These are phyloP conservation scores for Takakia lepidozioides DNA, from an alignment of 225 moss, liverwort and hornwort genomes.

Conservation along the genomic window DNA sequence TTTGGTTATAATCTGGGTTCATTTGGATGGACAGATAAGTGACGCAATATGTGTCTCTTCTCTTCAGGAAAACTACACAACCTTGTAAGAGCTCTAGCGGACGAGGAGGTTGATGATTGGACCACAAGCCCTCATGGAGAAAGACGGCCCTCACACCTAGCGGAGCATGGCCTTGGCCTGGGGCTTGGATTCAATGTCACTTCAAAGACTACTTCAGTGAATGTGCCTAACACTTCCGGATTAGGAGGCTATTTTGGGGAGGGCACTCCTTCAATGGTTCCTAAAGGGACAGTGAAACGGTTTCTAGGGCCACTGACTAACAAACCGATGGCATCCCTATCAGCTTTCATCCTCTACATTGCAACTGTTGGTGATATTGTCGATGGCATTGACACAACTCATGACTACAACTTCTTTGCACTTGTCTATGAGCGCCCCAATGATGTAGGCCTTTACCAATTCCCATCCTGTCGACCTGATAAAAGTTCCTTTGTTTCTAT, in stretches of 20 bases:
- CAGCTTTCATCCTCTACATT: constrained; percentile 95
- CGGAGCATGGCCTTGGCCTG: constrained; percentile 79
- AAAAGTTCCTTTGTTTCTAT: too few relatives aligned
- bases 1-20: neutral
- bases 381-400: constrained; percentile 97
- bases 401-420: constrained; percentile 98
- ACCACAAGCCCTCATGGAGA: constrained; percentile 43
- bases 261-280: constrained; percentile 24
- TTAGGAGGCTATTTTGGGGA: constrained; percentile 63
- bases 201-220: constrained; percentile 32
- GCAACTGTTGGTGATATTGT: constrained; percentile 97
- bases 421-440: constrained; percentile 91
- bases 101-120: constrained; percentile 84
- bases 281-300: constrained; percentile 65
- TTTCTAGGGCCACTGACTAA: constrained; percentile 79
- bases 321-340: constrained; percentile 88
- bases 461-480: too few relatives aligned
- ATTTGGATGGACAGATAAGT: constrained; percentile 27
- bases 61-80: constrained; percentile 96
- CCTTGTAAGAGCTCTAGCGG: constrained; percentile 87
- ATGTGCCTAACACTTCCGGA: constrained; percentile 22
- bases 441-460: too few relatives aligned
- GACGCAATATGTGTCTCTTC: too few relatives aligned
- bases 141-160: constrained; percentile 54
- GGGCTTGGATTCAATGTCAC: constrained; percentile 71